Base-by-base conservation (phyloP, 1,284 basidiomycete species). In the Ceratobasidium sp. region DNA sequence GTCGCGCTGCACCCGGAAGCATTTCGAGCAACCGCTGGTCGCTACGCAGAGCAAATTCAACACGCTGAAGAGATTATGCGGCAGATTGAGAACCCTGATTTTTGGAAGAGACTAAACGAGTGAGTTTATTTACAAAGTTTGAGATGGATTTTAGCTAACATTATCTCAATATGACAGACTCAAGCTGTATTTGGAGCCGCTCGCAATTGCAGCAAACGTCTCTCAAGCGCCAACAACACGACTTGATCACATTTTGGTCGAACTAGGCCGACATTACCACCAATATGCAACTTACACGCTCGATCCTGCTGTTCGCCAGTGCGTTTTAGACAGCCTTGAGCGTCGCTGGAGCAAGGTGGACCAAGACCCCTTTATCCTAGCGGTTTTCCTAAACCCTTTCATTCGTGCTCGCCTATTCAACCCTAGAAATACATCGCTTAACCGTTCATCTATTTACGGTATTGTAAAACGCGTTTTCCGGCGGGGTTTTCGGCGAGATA, bases 341-440 rank as follows among this genome's bases (percentile, higher is more conserved):
- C 73, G 62, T 44, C 79, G 80, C 0, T 86, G 84, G 84, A 59
- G 44, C 13, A 83, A 83, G 47, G 75, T 79, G 14, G 84, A 86
- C 76, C 83, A 85, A 73, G 82, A 83, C 41, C 74, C 83, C 7
- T 85, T 83, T 73, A 80, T 85, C 72, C 79, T 82, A 3, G 80
- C 82, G 2, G 73, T 84, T 1, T 64, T 85, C 35, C 71, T 84
- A 28, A 85, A 85, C 76, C 81, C 79, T 23, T 50, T 46, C 66
- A 55, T 75, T 46, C 49, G 47, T 5, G n/a, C 18, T 18, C 46
- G 54, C 7, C 50, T 72, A 2, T 74, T 74, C 70, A 64, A 73
- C 26, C n/a, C 26, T 21, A n/a, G 18, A 14, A 61, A 38, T 43
- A 32, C 49, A n/a, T 11, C 28, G n/a, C 30, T 43, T 47, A 47